Evolutionary conservation across 2,329 filamentous ascomycete species (phyloP).

Genomic region (Septoria linicola): DNA sequence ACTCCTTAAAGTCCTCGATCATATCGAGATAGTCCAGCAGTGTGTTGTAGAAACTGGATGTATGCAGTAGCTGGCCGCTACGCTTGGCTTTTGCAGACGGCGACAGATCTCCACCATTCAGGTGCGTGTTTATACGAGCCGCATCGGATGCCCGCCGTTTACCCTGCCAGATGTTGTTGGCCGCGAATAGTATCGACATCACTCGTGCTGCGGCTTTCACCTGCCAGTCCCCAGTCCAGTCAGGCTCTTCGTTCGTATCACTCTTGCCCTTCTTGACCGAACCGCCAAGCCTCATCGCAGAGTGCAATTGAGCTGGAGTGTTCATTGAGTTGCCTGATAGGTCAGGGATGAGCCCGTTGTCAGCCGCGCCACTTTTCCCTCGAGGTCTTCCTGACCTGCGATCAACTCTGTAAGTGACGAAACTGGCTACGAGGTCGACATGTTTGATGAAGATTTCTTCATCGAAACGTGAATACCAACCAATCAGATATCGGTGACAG

Average conservation of each 20-base stretch:
- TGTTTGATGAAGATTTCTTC: conserved; percentile 65
- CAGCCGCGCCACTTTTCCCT: conserved; percentile 54
- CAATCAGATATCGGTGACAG: conserved; percentile 73
- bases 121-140: conserved; percentile 15
- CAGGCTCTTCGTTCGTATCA: conserved; percentile 52
- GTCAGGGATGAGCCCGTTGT: conserved; percentile 70
- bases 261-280: conserved; percentile 52
- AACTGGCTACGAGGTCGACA: conserved; percentile 76
- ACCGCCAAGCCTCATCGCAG: conserved; percentile 63
- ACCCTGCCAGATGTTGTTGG: conserved; percentile 63
- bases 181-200: conserved; percentile 76
- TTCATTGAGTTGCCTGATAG: conserved; percentile 63
- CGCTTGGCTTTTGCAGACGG: conserved; percentile 28
- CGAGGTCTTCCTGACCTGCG: conserved; percentile 68
- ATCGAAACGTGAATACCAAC: conserved; percentile 74
- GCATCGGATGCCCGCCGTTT: conserved; percentile 17
- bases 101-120: conserved; percentile 36
- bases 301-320: conserved; percentile 70
- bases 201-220: conserved; percentile 76
- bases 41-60: conserved; percentile 84
- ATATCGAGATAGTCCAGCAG: conserved; percentile 84
- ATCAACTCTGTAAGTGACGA: conserved; percentile 76
- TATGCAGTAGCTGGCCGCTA: conserved; percentile 67
- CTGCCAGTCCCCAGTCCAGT: conserved; percentile 86
- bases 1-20: conserved; percentile 80